Percentiles rank a stretch among this genome's conserved stretches.
phyloP scores from a whole-genome alignment of 2,329 filamentous ascomycete genomes.

The Knufia fluminis region DNA sequence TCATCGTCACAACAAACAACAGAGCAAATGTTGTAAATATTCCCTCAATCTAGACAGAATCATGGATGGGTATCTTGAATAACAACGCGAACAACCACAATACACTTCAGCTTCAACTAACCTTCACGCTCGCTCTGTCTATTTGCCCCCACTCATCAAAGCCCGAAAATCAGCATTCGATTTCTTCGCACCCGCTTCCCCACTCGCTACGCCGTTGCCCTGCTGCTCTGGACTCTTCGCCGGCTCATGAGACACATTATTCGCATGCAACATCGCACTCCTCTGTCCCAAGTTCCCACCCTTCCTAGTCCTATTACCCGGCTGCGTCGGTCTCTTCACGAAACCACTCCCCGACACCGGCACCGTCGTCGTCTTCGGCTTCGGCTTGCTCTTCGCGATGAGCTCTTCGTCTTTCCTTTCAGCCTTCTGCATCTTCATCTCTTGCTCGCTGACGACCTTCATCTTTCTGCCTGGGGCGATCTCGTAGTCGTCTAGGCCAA shows the following conservation, averaged over 20 bases:
- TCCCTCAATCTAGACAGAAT: no score
- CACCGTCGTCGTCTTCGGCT: constrained; percentile 21
- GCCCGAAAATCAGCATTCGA: constrained; percentile 8
- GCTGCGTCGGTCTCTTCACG: constrained; percentile 22
- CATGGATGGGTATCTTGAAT: no score
- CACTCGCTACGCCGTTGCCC: neutral
- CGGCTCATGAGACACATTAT: neutral
- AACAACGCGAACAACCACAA: no score
- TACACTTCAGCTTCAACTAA: no score
- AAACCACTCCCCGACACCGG: constrained; percentile 27
- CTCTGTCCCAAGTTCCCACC: constrained; percentile 7
- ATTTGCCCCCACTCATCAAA: neutral
- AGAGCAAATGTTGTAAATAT: no score
- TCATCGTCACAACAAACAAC: no score
- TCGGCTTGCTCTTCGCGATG: constrained; percentile 33
- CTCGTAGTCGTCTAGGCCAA: constrained; percentile 39
- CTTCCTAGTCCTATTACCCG: constrained; percentile 5
- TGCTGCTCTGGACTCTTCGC: neutral
- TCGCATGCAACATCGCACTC: neutral
- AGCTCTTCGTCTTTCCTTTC: constrained; percentile 35
- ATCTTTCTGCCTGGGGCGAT: constrained; percentile 36
- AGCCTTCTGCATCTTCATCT: constrained; percentile 37
- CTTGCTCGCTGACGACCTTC: constrained; percentile 42
- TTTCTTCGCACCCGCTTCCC: neutral
- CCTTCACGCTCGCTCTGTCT: no score